A percentile compares a stretch with the other conserved stretches of the same genome.
Evolutionary conservation across 75 land plant species (phyloP).

Genomic region (Picea glauca): DNA sequence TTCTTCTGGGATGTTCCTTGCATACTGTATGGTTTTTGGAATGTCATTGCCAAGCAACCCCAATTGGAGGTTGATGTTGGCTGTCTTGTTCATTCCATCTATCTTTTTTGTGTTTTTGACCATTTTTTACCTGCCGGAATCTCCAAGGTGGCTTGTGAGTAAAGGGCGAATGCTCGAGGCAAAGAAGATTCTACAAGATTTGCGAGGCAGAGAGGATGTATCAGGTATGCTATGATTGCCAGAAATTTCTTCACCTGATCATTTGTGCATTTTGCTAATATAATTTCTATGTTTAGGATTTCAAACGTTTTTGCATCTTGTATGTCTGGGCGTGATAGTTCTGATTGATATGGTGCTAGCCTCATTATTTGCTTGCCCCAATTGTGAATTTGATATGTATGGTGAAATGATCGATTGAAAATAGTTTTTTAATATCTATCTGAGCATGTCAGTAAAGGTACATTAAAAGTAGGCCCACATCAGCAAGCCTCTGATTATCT

Average conservation of each 20-base stretch:
- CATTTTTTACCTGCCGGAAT: conserved; percentile 78
- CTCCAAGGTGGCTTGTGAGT: conserved; percentile 98
- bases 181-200: conserved; percentile 57
- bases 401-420: too few species aligned
- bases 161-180: conserved; percentile 88
- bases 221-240: conserved; percentile 47
- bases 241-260: background rate
- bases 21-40: conserved; percentile 88
- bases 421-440: too few species aligned
- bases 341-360: background rate
- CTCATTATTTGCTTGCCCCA: background rate
- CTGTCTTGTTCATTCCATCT: conserved; percentile 66
- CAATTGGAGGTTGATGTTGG: conserved; percentile 91
- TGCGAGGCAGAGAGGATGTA: conserved; percentile 83
- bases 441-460: too few species aligned
- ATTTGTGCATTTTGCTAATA: background rate
- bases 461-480: too few species aligned
- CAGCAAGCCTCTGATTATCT: too few species aligned
- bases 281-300: background rate
- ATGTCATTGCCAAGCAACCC: conserved; percentile 64
- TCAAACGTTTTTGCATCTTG: background rate
- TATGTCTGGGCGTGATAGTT: background rate
- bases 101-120: conserved; percentile 50
- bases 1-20: conserved; percentile 76
- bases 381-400: too few species aligned